phyloP scores from a whole-genome alignment of 371 early-diverging fungal species.

The Mucor saturninus region DNA sequence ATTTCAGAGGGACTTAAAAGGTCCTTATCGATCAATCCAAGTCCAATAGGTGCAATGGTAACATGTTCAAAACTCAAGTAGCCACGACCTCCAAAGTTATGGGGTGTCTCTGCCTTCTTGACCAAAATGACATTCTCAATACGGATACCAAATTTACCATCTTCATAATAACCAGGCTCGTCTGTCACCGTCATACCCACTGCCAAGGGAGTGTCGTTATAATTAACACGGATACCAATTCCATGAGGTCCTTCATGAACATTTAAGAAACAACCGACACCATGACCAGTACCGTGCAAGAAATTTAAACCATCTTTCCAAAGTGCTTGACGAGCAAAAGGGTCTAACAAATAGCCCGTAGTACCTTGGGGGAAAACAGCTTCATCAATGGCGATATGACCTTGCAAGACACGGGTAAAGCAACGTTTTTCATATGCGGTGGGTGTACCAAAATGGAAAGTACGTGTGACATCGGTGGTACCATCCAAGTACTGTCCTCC shows the following conservation, averaged over 20 bases:
- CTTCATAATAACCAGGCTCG: constrained; percentile 99
- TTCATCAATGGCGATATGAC: constrained; percentile 92
- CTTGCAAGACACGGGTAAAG: constrained; percentile 98
- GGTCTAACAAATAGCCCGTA: constrained; percentile 84
- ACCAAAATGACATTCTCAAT: constrained; percentile 93
- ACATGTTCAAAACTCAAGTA: constrained; percentile 92
- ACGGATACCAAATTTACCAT: constrained; percentile 97
- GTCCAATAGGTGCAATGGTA: constrained; percentile 83
- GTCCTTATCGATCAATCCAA: constrained; percentile 72
- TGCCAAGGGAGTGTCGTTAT: constrained; percentile 74
- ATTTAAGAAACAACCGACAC: constrained; percentile 98
- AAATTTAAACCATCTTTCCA: constrained; percentile 96
- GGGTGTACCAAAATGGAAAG: constrained; percentile 92
- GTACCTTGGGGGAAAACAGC: constrained; percentile 90
- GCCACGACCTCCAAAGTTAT: constrained; percentile 82
- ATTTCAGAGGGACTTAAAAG: constrained; percentile 76
- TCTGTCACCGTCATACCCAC: constrained; percentile 93
- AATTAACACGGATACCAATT: constrained; percentile 79
- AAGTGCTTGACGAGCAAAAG: constrained; percentile 85
- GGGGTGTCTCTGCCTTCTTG: constrained; percentile 65
- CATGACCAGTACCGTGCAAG: constrained; percentile 99
- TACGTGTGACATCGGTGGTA: constrained; percentile 99
- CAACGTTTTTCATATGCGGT: constrained; percentile 86
- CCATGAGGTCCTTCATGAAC: constrained; percentile 99
- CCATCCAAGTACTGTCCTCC: constrained; percentile 99